A percentile compares a stretch with the other conserved stretches of the same genome.
These are phyloP conservation scores for Pseudozyma sp. DNA, from an alignment of 1,284 basidiomycete genomes.

Conservation along the genomic window DNA sequence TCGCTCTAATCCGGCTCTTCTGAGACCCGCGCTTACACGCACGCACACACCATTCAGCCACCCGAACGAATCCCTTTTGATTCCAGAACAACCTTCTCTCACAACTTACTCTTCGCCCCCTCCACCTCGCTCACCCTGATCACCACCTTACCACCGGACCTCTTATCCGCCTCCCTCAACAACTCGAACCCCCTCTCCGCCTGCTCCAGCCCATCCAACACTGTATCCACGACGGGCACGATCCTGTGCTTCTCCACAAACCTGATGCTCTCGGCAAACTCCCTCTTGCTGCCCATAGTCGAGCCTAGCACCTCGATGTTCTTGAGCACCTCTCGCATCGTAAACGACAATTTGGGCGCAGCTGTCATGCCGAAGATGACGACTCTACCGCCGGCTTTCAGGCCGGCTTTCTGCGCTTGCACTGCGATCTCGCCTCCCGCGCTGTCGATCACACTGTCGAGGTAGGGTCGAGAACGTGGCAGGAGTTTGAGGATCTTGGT, in stretches of 20 bases:
- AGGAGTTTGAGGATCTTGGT: constrained; percentile 73
- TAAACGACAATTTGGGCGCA: constrained; percentile 74
- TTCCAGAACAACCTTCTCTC: not conserved
- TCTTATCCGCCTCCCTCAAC: constrained; percentile 59
- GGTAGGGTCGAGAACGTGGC: constrained; percentile 70
- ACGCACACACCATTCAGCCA: not conserved
- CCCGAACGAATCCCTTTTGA: not conserved
- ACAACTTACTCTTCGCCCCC: constrained; percentile 32
- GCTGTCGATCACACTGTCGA: constrained; percentile 83
- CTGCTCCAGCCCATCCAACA: constrained; percentile 77
- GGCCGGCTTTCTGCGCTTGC: constrained; percentile 73
- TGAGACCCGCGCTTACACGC: not conserved
- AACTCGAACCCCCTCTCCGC: constrained; percentile 78
- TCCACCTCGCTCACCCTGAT: constrained; percentile 28
- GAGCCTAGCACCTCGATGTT: constrained; percentile 79
- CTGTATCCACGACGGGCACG: constrained; percentile 79
- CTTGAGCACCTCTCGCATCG: constrained; percentile 83
- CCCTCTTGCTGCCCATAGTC: constrained; percentile 84
- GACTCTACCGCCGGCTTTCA: constrained; percentile 80
- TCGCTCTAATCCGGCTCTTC: no score
- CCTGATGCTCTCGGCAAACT: constrained; percentile 78
- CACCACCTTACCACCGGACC: constrained; percentile 64
- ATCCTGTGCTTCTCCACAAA: constrained; percentile 79
- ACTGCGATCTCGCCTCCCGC: constrained; percentile 81
- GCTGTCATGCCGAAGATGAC: constrained; percentile 78